Evolutionary conservation across 176 grass and related monocot genomes (phyloP).

Genomic region (Alloteropsis semialata): DNA sequence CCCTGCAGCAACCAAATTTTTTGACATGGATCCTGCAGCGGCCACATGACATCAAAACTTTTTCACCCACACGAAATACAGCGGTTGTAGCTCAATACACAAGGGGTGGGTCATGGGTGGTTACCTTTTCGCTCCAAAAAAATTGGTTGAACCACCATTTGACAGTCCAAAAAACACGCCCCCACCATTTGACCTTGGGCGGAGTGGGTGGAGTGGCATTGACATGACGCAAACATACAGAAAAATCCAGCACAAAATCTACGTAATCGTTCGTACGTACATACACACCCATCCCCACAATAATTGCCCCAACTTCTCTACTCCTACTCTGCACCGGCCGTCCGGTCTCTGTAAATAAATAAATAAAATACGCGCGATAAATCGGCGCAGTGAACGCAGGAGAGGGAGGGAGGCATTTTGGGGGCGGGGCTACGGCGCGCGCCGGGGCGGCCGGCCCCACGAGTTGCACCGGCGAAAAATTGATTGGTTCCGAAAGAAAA

Average conservation of each 20-base stretch:
- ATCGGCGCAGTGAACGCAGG: neutral
- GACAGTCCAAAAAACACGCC: neutral
- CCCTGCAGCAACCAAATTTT: neutral
- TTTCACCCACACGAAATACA: neutral
- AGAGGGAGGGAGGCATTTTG: neutral
- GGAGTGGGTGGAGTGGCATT: constrained; percentile 17
- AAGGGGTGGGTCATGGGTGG: too few species aligned
- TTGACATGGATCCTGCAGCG: neutral
- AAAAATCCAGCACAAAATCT: neutral
- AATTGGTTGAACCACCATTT: constrained; percentile 29
- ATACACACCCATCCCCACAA: neutral
- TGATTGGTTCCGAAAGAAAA: neutral
- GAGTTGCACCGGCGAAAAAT: neutral
- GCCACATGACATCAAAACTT: neutral
- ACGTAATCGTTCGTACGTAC: neutral
- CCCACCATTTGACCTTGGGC: neutral
- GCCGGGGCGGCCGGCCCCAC: neutral
- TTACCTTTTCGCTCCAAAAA: neutral
- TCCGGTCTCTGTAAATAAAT: neutral
- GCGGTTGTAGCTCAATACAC: too few species aligned
- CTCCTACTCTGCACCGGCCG: neutral
- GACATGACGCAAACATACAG: neutral
- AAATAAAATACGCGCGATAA: neutral
- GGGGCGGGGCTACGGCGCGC: constrained; percentile 1
- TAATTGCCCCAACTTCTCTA: neutral